A percentile compares a stretch with the other conserved stretches of the same genome.
Conservation (phyloP, 2,329 filamentous ascomycete species). For the Fusarium denticulatum region DNA sequence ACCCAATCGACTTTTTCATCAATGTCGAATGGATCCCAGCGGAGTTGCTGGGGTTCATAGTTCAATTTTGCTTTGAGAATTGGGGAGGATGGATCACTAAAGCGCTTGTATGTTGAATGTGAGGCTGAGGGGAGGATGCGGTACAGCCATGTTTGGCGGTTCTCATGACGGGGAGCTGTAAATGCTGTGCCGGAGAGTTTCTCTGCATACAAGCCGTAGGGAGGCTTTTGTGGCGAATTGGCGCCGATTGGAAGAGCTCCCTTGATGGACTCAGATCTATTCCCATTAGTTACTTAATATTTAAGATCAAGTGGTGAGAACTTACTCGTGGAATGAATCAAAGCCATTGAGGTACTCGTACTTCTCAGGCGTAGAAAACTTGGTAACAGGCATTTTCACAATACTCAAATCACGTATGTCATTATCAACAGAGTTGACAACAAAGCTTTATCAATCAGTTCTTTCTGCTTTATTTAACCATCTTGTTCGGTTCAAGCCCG, state of each 20-base stretch:
- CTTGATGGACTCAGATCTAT: constrained; percentile 77
- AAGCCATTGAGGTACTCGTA: constrained; percentile 85
- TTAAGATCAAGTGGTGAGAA: constrained; percentile 21
- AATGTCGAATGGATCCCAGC: constrained; percentile 84
- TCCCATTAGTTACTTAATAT: not conserved
- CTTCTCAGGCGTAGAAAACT: constrained; percentile 51
- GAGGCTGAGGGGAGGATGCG: constrained; percentile 72
- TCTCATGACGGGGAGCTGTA: constrained; percentile 73
- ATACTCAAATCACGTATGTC: not conserved
- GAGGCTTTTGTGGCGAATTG: constrained; percentile 84
- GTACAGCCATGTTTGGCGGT: constrained; percentile 78
- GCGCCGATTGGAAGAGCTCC: constrained; percentile 78
- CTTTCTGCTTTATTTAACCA: not conserved
- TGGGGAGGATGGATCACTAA: not conserved
- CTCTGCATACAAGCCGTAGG: constrained; percentile 83
- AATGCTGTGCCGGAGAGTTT: constrained; percentile 79
- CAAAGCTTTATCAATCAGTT: not conserved
- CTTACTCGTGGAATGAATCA: constrained; percentile 78
- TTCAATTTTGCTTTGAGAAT: constrained; percentile 43
- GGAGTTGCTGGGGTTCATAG: constrained; percentile 75
- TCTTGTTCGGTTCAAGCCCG: not conserved
- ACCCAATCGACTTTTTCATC: constrained; percentile 68
- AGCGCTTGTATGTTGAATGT: constrained; percentile 59
- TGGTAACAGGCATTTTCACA: constrained; percentile 32
- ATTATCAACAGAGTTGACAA: not conserved